Evolutionary conservation across 306 rosid species (phyloP).

Genomic region (Delonix regia): DNA sequence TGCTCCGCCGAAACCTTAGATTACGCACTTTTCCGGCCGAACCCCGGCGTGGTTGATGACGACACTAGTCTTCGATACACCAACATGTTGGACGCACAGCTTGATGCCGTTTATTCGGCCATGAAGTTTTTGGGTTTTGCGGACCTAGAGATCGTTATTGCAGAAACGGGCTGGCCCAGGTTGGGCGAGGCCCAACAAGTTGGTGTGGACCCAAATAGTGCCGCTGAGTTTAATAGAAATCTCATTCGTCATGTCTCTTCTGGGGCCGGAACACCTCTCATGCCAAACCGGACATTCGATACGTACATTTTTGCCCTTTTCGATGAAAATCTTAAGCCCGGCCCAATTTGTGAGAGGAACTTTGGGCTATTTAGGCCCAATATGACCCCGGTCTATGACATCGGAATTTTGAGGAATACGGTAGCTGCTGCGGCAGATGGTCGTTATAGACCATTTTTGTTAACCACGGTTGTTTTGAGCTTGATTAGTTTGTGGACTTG

Average conservation of each 20-base stretch:
- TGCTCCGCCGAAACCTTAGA: slow-evolving; percentile 51
- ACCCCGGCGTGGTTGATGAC: slow-evolving; percentile 55
- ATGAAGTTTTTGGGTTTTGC: slow-evolving; percentile 51
- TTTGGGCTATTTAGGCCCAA: slow-evolving; percentile 73
- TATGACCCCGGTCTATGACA: slow-evolving; percentile 57
- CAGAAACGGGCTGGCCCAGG: slow-evolving; percentile 76
- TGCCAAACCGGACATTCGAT: slow-evolving; percentile 82
- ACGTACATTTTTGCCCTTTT: slow-evolving; percentile 71
- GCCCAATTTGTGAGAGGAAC: slow-evolving; percentile 68
- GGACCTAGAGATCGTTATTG: slow-evolving; percentile 60
- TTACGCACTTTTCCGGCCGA: slow-evolving; percentile 61
- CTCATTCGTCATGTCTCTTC: slow-evolving; percentile 55
- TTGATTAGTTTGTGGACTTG: slow-evolving; percentile 56
- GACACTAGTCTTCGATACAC: slow-evolving; percentile 51
- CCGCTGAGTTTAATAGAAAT: slow-evolving; percentile 51
- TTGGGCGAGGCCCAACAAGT: slow-evolving; percentile 49
- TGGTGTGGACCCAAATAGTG: slow-evolving; percentile 48
- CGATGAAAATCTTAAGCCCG: slow-evolving; percentile 71
- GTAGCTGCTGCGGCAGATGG: slow-evolving; percentile 40
- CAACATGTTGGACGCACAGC: slow-evolving; percentile 82
- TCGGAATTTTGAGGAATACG: slow-evolving; percentile 53
- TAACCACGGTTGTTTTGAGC: slow-evolving; percentile 34
- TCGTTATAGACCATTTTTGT: slow-evolving; percentile 32
- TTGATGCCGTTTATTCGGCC: slow-evolving; percentile 67
- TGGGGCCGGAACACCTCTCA: slow-evolving; percentile 64